A percentile compares a stretch with the other conserved stretches of the same genome.
Evolutionary conservation across 148 eudicot species (phyloP).

Genomic region (Agrostemma githago): DNA sequence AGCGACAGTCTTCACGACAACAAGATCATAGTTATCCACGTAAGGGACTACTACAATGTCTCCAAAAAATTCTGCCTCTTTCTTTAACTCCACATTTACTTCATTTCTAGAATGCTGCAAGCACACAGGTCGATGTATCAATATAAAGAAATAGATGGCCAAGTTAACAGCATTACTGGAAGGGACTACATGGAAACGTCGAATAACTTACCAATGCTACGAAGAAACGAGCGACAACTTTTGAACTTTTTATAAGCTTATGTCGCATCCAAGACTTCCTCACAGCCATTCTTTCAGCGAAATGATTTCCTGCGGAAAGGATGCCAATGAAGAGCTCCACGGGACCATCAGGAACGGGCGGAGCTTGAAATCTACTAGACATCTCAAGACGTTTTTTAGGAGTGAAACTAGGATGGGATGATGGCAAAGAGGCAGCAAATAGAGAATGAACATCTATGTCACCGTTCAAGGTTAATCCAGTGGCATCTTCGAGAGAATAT

Average conservation of each 20-base stretch:
- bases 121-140: not conserved
- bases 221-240: conserved; percentile 78
- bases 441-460: conserved; percentile 70
- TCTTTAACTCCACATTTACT: conserved; percentile 68
- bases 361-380: conserved; percentile 65
- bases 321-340: conserved; percentile 77
- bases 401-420: conserved; percentile 75
- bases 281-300: conserved; percentile 93
- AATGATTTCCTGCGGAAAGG: conserved; percentile 90
- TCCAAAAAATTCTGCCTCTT: conserved; percentile 84
- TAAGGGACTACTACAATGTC: conserved; percentile 87
- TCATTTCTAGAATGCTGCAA: conserved; percentile 67
- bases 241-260: conserved; percentile 58
- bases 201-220: conserved; percentile 69
- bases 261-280: conserved; percentile 96
- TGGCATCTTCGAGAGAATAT: conserved; percentile 83
- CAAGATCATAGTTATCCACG: conserved; percentile 87
- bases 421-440: conserved; percentile 79
- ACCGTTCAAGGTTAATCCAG: conserved; percentile 67
- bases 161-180: not conserved
- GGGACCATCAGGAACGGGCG: conserved; percentile 53
- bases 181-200: not conserved
- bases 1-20: conserved; percentile 89
- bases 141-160: not conserved
- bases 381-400: conserved; percentile 71